Evolutionary conservation across 192 early-diverging fungal species (phyloP).

Genomic region (Rhizophagus clarus): DNA sequence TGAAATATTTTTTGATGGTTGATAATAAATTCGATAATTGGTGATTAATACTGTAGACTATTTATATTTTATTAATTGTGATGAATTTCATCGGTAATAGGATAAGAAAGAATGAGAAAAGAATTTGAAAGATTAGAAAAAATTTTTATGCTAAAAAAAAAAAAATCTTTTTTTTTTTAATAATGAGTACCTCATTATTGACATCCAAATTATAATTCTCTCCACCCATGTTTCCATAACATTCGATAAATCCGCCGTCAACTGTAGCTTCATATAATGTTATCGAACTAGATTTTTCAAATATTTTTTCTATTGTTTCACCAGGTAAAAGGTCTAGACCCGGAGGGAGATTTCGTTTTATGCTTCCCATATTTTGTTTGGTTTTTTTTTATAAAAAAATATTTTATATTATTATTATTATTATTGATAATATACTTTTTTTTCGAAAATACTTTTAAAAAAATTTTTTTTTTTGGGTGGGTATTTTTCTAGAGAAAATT

Average conservation of each 20-base stretch:
- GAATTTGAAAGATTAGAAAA: neutral
- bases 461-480: too few species aligned
- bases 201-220: neutral
- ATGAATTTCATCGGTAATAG: too few species aligned
- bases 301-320: slow-evolving; percentile 17
- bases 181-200: slow-evolving; percentile 16
- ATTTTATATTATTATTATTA: neutral
- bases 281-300: slow-evolving; percentile 15
- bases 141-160: neutral
- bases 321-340: slow-evolving; percentile 23
- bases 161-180: neutral
- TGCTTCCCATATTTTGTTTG: neutral
- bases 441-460: too few species aligned
- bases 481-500: too few species aligned
- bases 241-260: slow-evolving; percentile 26
- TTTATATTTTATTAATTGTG: too few species aligned
- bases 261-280: slow-evolving; percentile 25
- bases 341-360: slow-evolving; percentile 20
- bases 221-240: neutral
- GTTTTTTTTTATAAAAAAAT: neutral
- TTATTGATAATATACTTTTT: too few species aligned
- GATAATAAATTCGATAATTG: slow-evolving; percentile 31
- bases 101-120: neutral
- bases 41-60: slow-evolving; percentile 8
- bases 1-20: slow-evolving; percentile 18